These are phyloP conservation scores for Pyrenophora graminea DNA, from an alignment of 2,329 filamentous ascomycete genomes.

Conservation along the genomic window DNA sequence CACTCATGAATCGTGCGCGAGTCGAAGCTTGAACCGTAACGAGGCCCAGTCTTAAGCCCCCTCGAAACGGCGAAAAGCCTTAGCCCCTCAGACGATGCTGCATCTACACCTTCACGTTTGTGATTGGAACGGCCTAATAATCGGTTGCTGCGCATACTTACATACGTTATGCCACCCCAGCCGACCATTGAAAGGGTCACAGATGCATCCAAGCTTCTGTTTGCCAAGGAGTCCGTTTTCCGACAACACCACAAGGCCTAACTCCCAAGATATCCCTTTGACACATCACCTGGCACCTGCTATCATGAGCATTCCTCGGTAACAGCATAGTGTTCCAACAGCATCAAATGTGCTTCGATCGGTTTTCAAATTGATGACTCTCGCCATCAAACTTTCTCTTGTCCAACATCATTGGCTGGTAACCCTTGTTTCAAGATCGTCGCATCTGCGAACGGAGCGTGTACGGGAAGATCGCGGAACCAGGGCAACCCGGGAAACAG, in stretches of 20 bases:
- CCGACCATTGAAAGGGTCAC: too few relatives aligned
- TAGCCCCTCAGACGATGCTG: neutral
- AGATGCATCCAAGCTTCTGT: too few relatives aligned
- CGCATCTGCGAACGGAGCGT: constrained; percentile 9
- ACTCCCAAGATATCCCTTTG: too few relatives aligned
- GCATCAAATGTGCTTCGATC: neutral
- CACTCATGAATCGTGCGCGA: too few relatives aligned
- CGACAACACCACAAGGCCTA: too few relatives aligned
- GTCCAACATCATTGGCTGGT: neutral
- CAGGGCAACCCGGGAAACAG: constrained; percentile 6
- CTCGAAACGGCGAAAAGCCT: neutral
- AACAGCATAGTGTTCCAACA: neutral
- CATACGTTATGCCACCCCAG: too few relatives aligned
- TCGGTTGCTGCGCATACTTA: too few relatives aligned
- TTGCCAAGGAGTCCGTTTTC: too few relatives aligned
- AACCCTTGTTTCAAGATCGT: constrained; percentile 15
- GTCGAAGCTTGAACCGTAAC: too few relatives aligned
- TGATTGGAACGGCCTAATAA: neutral
- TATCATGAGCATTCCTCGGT: too few relatives aligned
- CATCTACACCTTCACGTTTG: neutral
- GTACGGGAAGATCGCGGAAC: constrained; percentile 8
- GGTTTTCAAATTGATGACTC: neutral
- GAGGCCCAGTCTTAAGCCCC: too few relatives aligned
- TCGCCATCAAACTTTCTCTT: neutral
- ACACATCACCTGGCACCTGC: too few relatives aligned